Evolutionary conservation across 1,284 basidiomycete genomes (phyloP), one percentile per base, ranked within the genome.

Genomic region (Spongiforma sp.): DNA sequence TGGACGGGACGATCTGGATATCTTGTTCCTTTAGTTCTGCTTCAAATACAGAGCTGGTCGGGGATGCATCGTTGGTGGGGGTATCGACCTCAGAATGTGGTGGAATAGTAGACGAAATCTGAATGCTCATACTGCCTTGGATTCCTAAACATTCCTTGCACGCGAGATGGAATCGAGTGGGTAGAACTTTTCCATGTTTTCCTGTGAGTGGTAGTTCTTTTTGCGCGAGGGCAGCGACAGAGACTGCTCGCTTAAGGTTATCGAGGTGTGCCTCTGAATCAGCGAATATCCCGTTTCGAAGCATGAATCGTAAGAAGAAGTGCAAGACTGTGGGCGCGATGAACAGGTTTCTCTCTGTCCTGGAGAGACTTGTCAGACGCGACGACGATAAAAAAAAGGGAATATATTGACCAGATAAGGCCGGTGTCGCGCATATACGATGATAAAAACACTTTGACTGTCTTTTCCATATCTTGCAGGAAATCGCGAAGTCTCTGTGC

Each of bases 371-470:
- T 34, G 46, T 64, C 41, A 66, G 66, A 60, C 36, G 36, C 33
- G 12, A 41, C 33, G 4, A 12, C 15, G 33, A 61, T 33, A 1
- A 21, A 34, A 19, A 21, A 28, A 37, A 17, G 60, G 21, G 37
- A 37, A 39, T n/a, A 21, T 9, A 36, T 10, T 55, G 60, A 85
- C 85, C 81, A 84, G 59, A 81, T 75, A 59, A 86, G 66, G 19
- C 84, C 85, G 17, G 77, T 78, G 65, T 84, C 79, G 28, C 80
- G 73, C 76, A 79, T 84, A 63, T 81, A 79, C 0, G 82, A 82
- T 4, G 83, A 84, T 60, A 87, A 77, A 73, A 86, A 87, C 14
- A 85, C 75, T 63, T 80, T 83, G 66, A 83, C 71, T 24, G 77
- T 71, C n/a, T 67, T 69, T 68, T 84, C 83, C 36, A 84, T 81